A percentile compares a stretch with the other conserved stretches of the same genome.
phyloP scores from a whole-genome alignment of 441 rosid species.

The Gossypium lobatum region DNA sequence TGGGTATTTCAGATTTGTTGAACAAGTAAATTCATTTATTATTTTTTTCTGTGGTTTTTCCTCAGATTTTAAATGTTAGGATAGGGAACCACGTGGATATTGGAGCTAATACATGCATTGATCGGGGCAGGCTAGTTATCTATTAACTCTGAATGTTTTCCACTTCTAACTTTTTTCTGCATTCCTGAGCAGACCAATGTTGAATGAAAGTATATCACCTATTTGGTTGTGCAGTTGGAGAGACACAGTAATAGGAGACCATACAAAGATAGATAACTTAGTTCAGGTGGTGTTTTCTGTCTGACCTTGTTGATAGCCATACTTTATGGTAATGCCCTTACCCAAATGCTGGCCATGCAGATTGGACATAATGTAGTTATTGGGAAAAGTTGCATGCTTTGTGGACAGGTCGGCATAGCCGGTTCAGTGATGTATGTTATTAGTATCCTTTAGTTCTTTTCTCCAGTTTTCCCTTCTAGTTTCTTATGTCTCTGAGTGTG shows the following conservation, averaged over 20 bases:
- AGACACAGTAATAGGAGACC: constrained; percentile 60
- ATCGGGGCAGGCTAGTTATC: constrained; percentile 53
- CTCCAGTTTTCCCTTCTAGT: not conserved
- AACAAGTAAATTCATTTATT: not conserved
- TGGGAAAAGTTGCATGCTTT: constrained; percentile 66
- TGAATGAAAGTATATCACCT: constrained; percentile 12
- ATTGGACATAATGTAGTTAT: constrained; percentile 71
- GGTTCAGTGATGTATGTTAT: constrained; percentile 65
- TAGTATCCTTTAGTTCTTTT: not conserved
- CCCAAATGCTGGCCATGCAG: constrained; percentile 28
- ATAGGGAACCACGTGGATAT: constrained; percentile 64
- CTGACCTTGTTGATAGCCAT: not conserved
- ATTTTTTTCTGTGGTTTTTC: not conserved
- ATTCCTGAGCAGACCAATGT: not conserved
- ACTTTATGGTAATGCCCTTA: constrained; percentile 3
- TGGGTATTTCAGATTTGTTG: not conserved
- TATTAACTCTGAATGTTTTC: constrained; percentile 10
- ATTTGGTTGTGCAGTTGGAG: constrained; percentile 60
- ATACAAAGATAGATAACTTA: constrained; percentile 70
- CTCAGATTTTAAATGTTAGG: constrained; percentile 42
- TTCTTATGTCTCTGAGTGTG: not conserved
- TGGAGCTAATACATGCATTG: constrained; percentile 75
- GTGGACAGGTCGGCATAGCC: constrained; percentile 80
- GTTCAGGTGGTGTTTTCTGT: constrained; percentile 44
- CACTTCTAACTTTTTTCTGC: not conserved